Evolutionary conservation across 441 rosid species (phyloP).

Genomic region (Arabidopsis lyrata): DNA sequence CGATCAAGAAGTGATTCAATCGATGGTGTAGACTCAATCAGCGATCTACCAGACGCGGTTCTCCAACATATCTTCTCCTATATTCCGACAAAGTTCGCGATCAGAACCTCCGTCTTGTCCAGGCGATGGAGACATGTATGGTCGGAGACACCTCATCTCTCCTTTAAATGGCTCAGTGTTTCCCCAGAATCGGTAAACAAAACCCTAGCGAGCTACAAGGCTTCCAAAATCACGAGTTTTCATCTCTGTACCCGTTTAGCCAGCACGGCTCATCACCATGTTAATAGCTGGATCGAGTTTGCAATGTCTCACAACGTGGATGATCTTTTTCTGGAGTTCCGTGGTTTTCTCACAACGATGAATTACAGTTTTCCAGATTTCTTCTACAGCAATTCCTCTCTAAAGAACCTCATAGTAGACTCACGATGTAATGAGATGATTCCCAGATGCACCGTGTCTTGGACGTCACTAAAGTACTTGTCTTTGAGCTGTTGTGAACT

Average conservation of each 20-base stretch:
- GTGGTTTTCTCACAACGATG: rapidly evolving
- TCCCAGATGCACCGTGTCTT: background rate
- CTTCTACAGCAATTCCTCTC: background rate
- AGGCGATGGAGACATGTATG: conserved; percentile 20
- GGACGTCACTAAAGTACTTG: background rate
- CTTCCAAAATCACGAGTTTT: background rate
- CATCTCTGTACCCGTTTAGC: background rate
- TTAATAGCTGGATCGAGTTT: conserved; percentile 10
- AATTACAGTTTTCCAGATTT: background rate
- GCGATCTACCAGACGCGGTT: background rate
- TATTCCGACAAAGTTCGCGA: background rate
- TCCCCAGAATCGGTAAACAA: background rate
- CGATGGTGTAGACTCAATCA: background rate
- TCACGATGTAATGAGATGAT: too few species aligned
- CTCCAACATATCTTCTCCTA: conserved; percentile 1
- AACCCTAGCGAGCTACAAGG: background rate
- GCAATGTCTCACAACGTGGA: background rate
- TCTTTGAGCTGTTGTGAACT: background rate
- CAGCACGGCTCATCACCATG: too few species aligned
- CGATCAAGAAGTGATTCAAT: background rate
- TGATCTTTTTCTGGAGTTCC: background rate
- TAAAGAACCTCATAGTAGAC: too few species aligned
- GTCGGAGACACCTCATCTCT: background rate
- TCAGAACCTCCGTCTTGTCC: conserved; percentile 1
- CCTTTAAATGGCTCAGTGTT: background rate